A percentile compares a stretch with the other conserved stretches of the same genome.
Evolutionary conservation across 495 filamentous ascomycete genomes (phyloP).

Genomic region (Daldinia decipiens): DNA sequence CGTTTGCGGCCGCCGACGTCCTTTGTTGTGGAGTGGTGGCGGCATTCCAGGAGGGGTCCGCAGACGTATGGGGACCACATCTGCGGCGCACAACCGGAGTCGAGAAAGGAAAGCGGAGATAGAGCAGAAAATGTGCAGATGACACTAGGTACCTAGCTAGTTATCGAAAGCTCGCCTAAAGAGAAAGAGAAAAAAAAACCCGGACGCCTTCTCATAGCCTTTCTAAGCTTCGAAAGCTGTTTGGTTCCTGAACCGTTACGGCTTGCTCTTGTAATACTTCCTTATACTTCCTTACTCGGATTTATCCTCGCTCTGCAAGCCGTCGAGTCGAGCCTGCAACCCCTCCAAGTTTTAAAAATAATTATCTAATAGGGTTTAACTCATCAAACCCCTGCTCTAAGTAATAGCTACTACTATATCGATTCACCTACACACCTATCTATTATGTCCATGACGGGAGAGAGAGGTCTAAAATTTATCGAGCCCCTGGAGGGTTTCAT

Average conservation of each 20-base stretch:
- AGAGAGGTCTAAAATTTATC: background rate
- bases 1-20: conserved; percentile 22
- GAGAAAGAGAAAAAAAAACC: background rate
- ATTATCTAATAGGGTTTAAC: background rate
- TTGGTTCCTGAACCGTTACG: background rate
- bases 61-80: conserved; percentile 4
- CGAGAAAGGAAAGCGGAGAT: conserved; percentile 2
- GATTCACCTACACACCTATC: background rate
- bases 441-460: background rate
- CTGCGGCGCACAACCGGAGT: conserved; percentile 9
- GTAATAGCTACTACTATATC: background rate
- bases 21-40: conserved; percentile 28
- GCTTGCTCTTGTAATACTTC: background rate
- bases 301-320: background rate
- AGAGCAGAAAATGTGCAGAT: background rate
- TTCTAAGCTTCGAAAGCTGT: background rate
- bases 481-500: conserved; percentile 9
- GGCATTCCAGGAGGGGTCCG: conserved; percentile 22
- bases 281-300: background rate
- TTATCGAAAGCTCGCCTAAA: background rate
- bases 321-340: background rate
- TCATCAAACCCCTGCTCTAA: background rate
- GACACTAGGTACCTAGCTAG: no score
- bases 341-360: background rate
- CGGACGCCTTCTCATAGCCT: background rate